Percentiles rank a stretch among this genome's conserved stretches.
phyloP scores from a whole-genome alignment of 768 basidiomycete genomes.

The Mycena haematopus region DNA sequence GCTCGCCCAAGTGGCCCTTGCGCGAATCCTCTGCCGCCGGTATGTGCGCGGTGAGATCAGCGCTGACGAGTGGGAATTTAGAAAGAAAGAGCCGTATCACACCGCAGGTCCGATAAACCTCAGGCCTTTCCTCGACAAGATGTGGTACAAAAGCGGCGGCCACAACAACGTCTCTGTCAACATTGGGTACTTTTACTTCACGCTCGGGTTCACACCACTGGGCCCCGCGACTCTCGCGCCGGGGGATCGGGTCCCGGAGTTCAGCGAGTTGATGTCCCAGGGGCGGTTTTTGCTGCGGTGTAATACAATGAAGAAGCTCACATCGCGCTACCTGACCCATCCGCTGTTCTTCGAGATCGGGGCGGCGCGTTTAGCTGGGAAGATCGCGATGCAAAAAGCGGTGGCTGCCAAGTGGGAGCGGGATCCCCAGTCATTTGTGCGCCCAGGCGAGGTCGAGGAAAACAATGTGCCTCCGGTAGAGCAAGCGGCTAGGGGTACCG shows the following conservation, averaged over 20 bases:
- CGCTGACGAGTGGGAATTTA: slow-evolving; percentile 57
- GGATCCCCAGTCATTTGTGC: slow-evolving; percentile 29
- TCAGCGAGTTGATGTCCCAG: slow-evolving; percentile 49
- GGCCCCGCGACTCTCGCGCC: slow-evolving; percentile 38
- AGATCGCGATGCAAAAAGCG: slow-evolving; percentile 35
- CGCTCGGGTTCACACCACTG: slow-evolving; percentile 56
- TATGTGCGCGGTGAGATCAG: slow-evolving; percentile 55
- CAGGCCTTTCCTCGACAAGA: slow-evolving; percentile 53
- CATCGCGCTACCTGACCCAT: slow-evolving; percentile 42
- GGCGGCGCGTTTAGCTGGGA: slow-evolving; percentile 32
- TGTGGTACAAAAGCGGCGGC: slow-evolving; percentile 56
- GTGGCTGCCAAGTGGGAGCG: slow-evolving; percentile 27
- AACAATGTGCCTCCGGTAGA: slow-evolving; percentile 35
- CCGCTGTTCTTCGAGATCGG: slow-evolving; percentile 56
- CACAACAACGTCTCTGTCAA: slow-evolving; percentile 47
- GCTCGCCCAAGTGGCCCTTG: slow-evolving; percentile 58
- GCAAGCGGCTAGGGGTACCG: slow-evolving; percentile 34
- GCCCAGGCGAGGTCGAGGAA: slow-evolving; percentile 17
- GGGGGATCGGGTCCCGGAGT: slow-evolving; percentile 47
- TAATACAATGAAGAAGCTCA: slow-evolving; percentile 44
- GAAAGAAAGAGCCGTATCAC: slow-evolving; percentile 55
- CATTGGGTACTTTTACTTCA: slow-evolving; percentile 50
- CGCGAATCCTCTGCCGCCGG: slow-evolving; percentile 55
- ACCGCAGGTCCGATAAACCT: slow-evolving; percentile 58
- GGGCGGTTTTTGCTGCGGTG: slow-evolving; percentile 54